Evolutionary conservation across 2,329 filamentous ascomycete species (phyloP).

Genomic region (Phaeosphaeria sp.): DNA sequence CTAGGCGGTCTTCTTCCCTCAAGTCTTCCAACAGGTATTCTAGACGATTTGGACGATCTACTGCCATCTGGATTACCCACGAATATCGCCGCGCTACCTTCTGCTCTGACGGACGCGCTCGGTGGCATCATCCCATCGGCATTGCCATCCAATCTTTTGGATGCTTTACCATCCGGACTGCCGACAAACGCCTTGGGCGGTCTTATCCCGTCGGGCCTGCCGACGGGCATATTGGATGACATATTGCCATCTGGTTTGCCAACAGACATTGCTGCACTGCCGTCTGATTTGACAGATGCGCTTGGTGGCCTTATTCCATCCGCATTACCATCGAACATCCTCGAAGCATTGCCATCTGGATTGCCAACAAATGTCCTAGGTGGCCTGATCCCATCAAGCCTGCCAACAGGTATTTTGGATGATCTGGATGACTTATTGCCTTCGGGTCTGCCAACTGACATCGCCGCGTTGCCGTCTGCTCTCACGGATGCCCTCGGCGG

Average conservation of each 20-base stretch:
- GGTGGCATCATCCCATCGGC: neutral
- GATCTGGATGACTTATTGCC: too few species aligned
- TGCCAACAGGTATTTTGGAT: neutral
- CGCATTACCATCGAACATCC: neutral
- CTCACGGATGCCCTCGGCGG: neutral
- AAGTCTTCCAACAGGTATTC: neutral
- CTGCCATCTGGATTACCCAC: neutral
- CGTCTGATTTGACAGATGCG: neutral
- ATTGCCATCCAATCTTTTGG: neutral
- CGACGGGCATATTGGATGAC: neutral
- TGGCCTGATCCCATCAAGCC: neutral
- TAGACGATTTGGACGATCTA: too few species aligned
- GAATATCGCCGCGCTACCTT: neutral
- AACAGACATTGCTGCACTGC: neutral
- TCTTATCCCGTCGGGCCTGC: neutral
- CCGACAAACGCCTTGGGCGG: neutral
- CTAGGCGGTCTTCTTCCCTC: neutral
- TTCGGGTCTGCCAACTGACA: neutral
- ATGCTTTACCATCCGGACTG: neutral
- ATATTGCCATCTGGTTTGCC: neutral
- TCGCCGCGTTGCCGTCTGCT: neutral
- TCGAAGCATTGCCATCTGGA: neutral
- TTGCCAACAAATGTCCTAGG: neutral
- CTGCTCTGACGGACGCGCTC: neutral
- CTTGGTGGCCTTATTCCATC: neutral